Evolutionary conservation across 1,284 basidiomycete species (phyloP).

Genomic region (Exobasidium rhododendri): DNA sequence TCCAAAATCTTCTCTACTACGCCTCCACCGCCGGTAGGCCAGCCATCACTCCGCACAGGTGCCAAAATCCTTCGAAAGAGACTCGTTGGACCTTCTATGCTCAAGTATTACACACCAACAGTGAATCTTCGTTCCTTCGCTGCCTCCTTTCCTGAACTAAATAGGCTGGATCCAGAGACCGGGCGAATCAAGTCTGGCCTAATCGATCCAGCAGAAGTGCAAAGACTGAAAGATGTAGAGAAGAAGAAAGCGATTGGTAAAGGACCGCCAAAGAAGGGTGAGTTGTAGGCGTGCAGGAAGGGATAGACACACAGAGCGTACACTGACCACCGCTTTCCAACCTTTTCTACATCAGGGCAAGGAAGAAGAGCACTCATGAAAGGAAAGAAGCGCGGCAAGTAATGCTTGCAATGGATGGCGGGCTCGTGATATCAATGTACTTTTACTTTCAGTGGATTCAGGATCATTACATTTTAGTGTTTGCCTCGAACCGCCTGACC

Average conservation of each 20-base stretch:
- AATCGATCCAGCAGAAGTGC: constrained; percentile 30
- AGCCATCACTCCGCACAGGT: constrained; percentile 31
- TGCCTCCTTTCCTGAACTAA: neutral
- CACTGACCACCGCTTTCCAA: too few relatives aligned
- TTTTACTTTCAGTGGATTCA: too few relatives aligned
- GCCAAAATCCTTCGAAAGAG: constrained; percentile 41
- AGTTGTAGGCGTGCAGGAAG: constrained; percentile 20
- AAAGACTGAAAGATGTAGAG: constrained; percentile 43
- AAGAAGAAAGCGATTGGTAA: constrained; percentile 49
- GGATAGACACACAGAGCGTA: neutral
- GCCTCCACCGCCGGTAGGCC: constrained; percentile 7
- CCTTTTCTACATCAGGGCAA: constrained; percentile 31
- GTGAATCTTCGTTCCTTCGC: constrained; percentile 34
- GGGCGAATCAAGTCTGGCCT: constrained; percentile 18
- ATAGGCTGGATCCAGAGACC: constrained; percentile 1
- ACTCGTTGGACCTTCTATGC: constrained; percentile 46
- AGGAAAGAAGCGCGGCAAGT: constrained; percentile 46
- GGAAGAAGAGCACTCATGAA: constrained; percentile 52
- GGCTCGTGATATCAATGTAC: too few relatives aligned
- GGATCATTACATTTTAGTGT: neutral
- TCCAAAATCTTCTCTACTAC: constrained; percentile 12
- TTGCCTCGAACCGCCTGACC: neutral
- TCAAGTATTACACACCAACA: constrained; percentile 47
- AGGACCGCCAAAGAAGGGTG: constrained; percentile 54
- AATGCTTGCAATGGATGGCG: too few relatives aligned